A percentile compares a stretch with the other conserved stretches of the same genome.
Evolutionary conservation across 345 rosid species (phyloP).

Genomic region (Rhizophora apiculata): DNA sequence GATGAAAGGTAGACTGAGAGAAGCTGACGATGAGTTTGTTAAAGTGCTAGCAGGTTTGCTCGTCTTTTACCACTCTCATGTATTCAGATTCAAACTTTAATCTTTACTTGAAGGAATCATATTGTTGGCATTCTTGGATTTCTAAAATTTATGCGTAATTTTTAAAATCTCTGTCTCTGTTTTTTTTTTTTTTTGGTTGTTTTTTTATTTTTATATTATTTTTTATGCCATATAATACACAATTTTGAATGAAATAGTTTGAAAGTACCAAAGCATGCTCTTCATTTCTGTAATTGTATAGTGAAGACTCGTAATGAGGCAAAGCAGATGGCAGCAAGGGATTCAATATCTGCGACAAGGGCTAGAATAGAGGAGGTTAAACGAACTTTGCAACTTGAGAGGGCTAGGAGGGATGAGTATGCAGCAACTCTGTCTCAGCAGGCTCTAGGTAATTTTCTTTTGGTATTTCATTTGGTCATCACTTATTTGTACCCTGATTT

Average conservation of each 20-base stretch:
- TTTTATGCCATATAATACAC: too few relatives aligned
- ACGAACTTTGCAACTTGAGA: slow-evolving; percentile 51
- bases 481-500: background rate
- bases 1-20: slow-evolving; percentile 58
- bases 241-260: too few relatives aligned
- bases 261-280: background rate
- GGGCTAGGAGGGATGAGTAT: slow-evolving; percentile 61
- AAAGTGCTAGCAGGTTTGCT: slow-evolving; percentile 62
- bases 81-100: too few relatives aligned
- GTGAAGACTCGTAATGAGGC: slow-evolving; percentile 84
- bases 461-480: background rate
- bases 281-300: slow-evolving; percentile 26
- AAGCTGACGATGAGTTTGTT: slow-evolving; percentile 80
- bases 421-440: slow-evolving; percentile 51
- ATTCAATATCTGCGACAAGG: slow-evolving; percentile 54
- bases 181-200: too few relatives aligned
- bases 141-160: too few relatives aligned
- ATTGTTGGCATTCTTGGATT: too few relatives aligned
- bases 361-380: slow-evolving; percentile 57
- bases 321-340: slow-evolving; percentile 58
- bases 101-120: too few relatives aligned
- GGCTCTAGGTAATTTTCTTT: slow-evolving; percentile 44
- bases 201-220: too few relatives aligned
- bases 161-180: too few relatives aligned
- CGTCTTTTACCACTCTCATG: too few relatives aligned